These are phyloP conservation scores for Furcasterigmium sp. DNA, from an alignment of 2,329 filamentous ascomycete species.

Conservation along the genomic window DNA sequence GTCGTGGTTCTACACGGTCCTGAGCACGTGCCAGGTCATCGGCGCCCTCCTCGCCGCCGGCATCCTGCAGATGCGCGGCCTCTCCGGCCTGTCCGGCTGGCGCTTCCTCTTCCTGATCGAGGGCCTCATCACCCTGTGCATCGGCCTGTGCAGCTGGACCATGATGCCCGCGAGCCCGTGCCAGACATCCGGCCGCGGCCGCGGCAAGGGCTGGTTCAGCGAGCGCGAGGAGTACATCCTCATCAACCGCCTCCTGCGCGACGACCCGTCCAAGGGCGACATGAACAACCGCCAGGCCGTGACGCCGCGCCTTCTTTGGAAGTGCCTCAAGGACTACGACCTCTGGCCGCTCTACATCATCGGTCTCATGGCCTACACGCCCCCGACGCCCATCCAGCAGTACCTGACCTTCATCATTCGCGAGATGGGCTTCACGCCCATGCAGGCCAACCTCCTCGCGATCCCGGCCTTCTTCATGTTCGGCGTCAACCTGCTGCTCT, in stretches of 20 bases:
- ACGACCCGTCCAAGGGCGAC: conserved; percentile 50
- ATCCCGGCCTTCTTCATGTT: conserved; percentile 42
- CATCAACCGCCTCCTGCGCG: conserved; percentile 48
- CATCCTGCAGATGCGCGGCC: conserved; percentile 24
- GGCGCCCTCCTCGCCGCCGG: conserved; percentile 25
- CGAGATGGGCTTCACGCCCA: conserved; percentile 43
- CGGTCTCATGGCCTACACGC: conserved; percentile 43
- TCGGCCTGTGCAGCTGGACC: conserved; percentile 34
- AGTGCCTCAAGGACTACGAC: conserved; percentile 47
- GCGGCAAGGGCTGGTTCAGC: conserved; percentile 46
- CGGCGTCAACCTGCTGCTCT: conserved; percentile 20
- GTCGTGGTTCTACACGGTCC: conserved; percentile 24
- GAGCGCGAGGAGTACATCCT: conserved; percentile 47
- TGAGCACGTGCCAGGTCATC: conserved; percentile 22
- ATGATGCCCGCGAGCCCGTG: conserved; percentile 39
- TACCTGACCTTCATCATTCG: conserved; percentile 50
- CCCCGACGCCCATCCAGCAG: conserved; percentile 34
- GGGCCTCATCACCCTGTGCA: conserved; percentile 19
- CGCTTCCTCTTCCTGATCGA: conserved; percentile 49
- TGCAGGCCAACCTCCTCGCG: conserved; percentile 44
- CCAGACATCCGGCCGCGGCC: conserved; percentile 29
- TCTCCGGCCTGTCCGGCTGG: conserved; percentile 25
- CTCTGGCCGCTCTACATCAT: conserved; percentile 52
- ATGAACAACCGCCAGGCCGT: conserved; percentile 55
- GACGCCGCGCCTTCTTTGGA: conserved; percentile 38